A percentile compares a stretch with the other conserved stretches of the same genome.
Evolutionary conservation across 306 rosid species (phyloP).

Genomic region (Acmispon strigosus): DNA sequence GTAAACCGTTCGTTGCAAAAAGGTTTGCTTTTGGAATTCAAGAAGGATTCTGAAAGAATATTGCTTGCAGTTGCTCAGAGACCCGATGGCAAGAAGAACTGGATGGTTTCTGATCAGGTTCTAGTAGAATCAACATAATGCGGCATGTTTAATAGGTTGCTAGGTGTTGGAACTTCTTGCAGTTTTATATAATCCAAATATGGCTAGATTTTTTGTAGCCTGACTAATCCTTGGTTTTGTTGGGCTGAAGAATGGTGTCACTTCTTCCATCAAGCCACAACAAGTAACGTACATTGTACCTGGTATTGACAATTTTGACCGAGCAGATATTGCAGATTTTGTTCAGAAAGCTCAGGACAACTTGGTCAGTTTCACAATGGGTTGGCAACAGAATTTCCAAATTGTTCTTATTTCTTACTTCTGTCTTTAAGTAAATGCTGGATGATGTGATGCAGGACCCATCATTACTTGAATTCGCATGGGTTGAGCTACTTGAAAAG

Average conservation of each 20-base stretch:
- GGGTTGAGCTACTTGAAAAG: slow-evolving; percentile 90
- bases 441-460: slow-evolving; percentile 60
- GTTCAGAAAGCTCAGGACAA: slow-evolving; percentile 58
- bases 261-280: slow-evolving; percentile 82
- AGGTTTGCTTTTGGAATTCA: slow-evolving; percentile 82
- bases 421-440: slow-evolving; percentile 9
- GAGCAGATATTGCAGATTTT: slow-evolving; percentile 53
- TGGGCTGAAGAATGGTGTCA: slow-evolving; percentile 68
- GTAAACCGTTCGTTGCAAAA: slow-evolving; percentile 50
- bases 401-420: slow-evolving; percentile 10
- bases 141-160: slow-evolving; percentile 88
- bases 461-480: slow-evolving; percentile 83
- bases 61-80: slow-evolving; percentile 82
- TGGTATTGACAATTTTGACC: slow-evolving; percentile 77
- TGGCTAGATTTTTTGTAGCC: slow-evolving; percentile 9
- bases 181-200: slow-evolving; percentile 19
- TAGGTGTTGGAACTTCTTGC: slow-evolving; percentile 59
- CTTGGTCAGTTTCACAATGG: slow-evolving; percentile 54
- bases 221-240: slow-evolving; percentile 25
- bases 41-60: slow-evolving; percentile 79
- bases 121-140: slow-evolving; percentile 73
- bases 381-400: neutral
- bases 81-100: slow-evolving; percentile 98
- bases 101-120: slow-evolving; percentile 99
- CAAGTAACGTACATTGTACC: slow-evolving; percentile 92